Evolutionary conservation across 2,329 filamentous ascomycete genomes (phyloP), one percentile per base, ranked within the genome.

Genomic region (Exophiala spinifera): DNA sequence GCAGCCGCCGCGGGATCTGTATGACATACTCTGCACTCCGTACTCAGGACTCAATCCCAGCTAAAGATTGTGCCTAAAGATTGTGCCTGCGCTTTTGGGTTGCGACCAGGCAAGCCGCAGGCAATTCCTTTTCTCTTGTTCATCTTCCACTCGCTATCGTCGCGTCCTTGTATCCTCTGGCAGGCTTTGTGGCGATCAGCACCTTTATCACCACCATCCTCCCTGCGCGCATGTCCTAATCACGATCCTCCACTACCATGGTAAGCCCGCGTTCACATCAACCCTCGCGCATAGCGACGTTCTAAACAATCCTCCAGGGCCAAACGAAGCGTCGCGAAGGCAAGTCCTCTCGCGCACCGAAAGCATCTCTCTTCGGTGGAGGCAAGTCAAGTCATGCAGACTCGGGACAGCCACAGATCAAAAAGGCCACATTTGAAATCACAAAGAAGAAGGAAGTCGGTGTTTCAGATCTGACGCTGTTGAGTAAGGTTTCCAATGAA

Each of bases 381-480:
- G 61, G 61, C 21, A 63, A 50, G 43, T 57, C 58, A 10, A 33
- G 55, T 39, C 56, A 53, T 53, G 72, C 68, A 51, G 73, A 74
- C 61, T 70, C 72, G 59, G 72, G 71, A 23, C 77, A 79, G 65
- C 76, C 84, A 60, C 89, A 89, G 74, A 89, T 95, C 64, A 92
- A 91, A 76, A 97, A 97, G 77, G 94, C 94, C 61, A 89, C 89
- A 58, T 99, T 95, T 75, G 94, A 99, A 72, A 89, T 85, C 57
- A 89, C 86, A 63, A 97, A 97, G 82, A 99, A 97, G 85, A 97
- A 96, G 82, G 91, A 99, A 74, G 94, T 99, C 65, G 94, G 94
- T 63, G 94, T 99, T 51, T 96, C 94, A 51, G 94, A 99, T 79
- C 81, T 99, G 70, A 99, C 94, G 3, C 79, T 99, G 66, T 87